Evolutionary conservation across 1,139 yeast species (phyloP).

Genomic region (Taphrina wiesneri): DNA sequence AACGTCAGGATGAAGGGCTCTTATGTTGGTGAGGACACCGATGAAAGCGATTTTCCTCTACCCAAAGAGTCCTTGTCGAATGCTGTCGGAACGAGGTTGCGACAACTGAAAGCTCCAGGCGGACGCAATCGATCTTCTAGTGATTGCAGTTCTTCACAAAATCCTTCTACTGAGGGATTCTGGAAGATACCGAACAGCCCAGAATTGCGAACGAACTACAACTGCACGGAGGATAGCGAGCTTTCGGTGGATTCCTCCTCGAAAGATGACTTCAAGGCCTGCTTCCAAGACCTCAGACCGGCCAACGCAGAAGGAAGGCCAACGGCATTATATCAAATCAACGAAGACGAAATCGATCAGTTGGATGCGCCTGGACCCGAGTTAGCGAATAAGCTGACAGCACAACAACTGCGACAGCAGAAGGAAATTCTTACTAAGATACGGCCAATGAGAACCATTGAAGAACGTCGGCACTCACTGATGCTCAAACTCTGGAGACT

Average conservation of each 20-base stretch:
- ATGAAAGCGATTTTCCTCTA: background rate
- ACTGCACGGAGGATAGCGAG: background rate
- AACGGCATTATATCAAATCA: background rate
- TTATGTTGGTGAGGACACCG: background rate
- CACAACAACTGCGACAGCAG: conserved; percentile 4
- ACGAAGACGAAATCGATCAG: conserved; percentile 4
- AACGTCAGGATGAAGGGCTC: background rate
- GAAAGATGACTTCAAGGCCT: background rate
- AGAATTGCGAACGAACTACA: background rate
- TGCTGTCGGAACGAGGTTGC: background rate
- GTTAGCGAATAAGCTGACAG: background rate
- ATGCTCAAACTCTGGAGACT: conserved; percentile 7
- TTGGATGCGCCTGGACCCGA: background rate
- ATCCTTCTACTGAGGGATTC: background rate
- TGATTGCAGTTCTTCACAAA: background rate
- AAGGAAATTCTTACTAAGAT: conserved; percentile 1
- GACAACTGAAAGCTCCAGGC: background rate
- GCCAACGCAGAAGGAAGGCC: background rate
- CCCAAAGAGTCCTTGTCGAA: background rate
- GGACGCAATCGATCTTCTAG: background rate
- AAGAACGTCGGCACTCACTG: background rate
- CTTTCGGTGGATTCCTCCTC: background rate
- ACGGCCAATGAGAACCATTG: background rate
- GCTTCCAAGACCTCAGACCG: background rate
- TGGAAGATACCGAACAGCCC: conserved; percentile 7